phyloP scores from a whole-genome alignment of 1,139 yeast genomes.

The Geotrichum carabidarum region DNA sequence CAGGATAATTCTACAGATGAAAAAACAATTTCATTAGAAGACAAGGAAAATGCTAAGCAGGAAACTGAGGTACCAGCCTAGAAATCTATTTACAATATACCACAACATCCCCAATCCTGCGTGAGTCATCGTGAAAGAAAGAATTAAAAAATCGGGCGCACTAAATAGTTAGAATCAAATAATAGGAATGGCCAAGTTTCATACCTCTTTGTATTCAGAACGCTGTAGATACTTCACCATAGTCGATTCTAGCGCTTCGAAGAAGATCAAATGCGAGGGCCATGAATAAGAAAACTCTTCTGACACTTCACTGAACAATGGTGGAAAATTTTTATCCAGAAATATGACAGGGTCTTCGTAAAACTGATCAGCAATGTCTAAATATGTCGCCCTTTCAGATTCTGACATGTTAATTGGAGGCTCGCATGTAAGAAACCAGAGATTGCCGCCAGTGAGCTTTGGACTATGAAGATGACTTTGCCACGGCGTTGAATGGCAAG shows the following conservation, averaged over 20 bases:
- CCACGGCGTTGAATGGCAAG: slow-evolving; percentile 98
- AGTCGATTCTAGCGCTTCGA: slow-evolving; percentile 53
- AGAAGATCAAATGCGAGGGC: slow-evolving; percentile 71
- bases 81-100: slow-evolving; percentile 44
- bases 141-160: slow-evolving; percentile 64
- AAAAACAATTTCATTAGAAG: not conserved
- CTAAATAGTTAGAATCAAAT: slow-evolving; percentile 16
- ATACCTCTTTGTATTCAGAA: slow-evolving; percentile 45
- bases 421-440: slow-evolving; percentile 86
- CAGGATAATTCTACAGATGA: not conserved
- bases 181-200: slow-evolving; percentile 2
- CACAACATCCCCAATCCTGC: slow-evolving; percentile 74
- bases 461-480: slow-evolving; percentile 72
- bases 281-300: slow-evolving; percentile 44
- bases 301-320: slow-evolving; percentile 17
- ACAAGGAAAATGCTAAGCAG: slow-evolving; percentile 9
- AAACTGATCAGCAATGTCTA: slow-evolving; percentile 83
- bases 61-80: slow-evolving; percentile 1
- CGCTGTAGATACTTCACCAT: slow-evolving; percentile 42
- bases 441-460: slow-evolving; percentile 36
- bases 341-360: slow-evolving; percentile 61
- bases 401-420: slow-evolving; percentile 57
- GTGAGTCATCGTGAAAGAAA: slow-evolving; percentile 77
- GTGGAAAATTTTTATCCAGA: slow-evolving; percentile 44
- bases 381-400: slow-evolving; percentile 44